Percentiles rank a stretch among this genome's conserved stretches.
phyloP scores from a whole-genome alignment of 129 eudicot genomes.

The Tagetes patula region DNA sequence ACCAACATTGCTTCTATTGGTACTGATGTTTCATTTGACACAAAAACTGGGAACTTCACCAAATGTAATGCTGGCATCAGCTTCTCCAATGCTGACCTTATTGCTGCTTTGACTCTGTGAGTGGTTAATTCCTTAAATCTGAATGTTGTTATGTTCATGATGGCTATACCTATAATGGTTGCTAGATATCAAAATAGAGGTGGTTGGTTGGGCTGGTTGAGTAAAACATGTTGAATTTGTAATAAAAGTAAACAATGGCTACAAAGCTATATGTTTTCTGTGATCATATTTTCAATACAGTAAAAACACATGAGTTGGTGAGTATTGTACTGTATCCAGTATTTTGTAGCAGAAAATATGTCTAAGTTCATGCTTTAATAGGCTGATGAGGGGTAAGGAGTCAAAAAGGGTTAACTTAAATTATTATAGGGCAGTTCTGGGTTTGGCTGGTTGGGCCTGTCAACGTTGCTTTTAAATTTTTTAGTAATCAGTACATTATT shows the following conservation, averaged over 20 bases:
- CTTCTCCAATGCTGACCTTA: constrained; percentile 67
- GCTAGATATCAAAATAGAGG: neutral
- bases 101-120: constrained; percentile 81
- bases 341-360: neutral
- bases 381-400: neutral
- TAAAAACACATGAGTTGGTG: neutral
- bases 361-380: neutral
- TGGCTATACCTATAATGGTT: neutral
- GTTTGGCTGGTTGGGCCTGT: neutral
- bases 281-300: neutral
- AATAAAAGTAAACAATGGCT: neutral
- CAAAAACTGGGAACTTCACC: constrained; percentile 65
- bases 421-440: too few relatives aligned
- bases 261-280: neutral
- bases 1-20: constrained; percentile 61
- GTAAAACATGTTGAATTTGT: neutral
- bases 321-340: neutral
- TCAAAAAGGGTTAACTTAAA: neutral
- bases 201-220: neutral
- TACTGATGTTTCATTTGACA: constrained; percentile 73
- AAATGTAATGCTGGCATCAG: constrained; percentile 75
- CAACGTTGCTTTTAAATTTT: neutral
- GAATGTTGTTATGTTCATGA: neutral
- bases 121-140: constrained; percentile 28
- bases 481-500: neutral